Conservation (phyloP, 140 eudicot species). For the Bidens hawaiensis region DNA sequence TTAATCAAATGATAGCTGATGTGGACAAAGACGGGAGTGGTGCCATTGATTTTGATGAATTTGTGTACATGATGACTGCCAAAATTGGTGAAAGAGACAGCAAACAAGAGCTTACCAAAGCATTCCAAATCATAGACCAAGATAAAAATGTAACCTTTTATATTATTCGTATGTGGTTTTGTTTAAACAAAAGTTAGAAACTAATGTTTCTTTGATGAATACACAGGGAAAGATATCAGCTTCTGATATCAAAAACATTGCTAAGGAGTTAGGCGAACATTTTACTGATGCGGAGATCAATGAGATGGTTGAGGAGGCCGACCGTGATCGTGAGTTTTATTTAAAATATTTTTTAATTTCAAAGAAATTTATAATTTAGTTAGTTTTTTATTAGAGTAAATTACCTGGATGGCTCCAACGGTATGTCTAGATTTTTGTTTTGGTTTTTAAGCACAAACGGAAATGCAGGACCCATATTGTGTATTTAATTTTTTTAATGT, state of each 20-base stretch:
- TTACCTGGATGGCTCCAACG: no score
- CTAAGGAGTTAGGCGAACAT: conserved; percentile 71
- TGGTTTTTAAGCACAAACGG: no score
- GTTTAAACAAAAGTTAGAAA: not conserved
- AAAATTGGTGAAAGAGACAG: conserved; percentile 96
- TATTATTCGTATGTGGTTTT: not conserved
- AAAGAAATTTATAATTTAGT: not conserved
- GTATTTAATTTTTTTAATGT: no score
- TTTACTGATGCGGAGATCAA: conserved; percentile 66
- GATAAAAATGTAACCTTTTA: conserved; percentile 68
- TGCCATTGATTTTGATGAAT: conserved; percentile 88
- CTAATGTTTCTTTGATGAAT: conserved; percentile 9
- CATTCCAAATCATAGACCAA: conserved; percentile 78
- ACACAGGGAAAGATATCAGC: conserved; percentile 87
- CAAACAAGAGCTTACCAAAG: conserved; percentile 89
- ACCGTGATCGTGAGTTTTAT: conserved; percentile 72
- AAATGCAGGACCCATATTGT: no score
- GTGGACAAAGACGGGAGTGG: conserved; percentile 99
- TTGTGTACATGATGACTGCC: conserved; percentile 93
- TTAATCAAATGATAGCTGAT: conserved; percentile 84
- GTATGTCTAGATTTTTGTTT: no score
- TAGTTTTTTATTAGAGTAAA: no score
- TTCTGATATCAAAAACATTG: conserved; percentile 69
- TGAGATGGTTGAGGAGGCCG: conserved; percentile 93
- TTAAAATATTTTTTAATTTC: not conserved